Conservation (phyloP, 805 yeast species). For the Myxozyma mucilagina region DNA sequence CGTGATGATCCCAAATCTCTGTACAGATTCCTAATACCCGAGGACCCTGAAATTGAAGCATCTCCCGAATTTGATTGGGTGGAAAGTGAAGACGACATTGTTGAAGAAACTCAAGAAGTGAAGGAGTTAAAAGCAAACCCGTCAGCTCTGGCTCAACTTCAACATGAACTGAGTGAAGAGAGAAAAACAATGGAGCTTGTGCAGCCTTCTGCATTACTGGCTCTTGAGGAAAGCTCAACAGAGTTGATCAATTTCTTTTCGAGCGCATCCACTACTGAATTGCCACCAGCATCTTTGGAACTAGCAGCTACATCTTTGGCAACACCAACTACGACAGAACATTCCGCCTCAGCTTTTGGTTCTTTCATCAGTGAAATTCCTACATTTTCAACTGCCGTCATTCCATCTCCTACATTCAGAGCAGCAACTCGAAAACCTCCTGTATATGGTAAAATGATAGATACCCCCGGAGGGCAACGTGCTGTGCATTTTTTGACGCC, state of each 20-base stretch:
- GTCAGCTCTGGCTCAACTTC: not conserved
- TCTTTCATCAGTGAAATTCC: not conserved
- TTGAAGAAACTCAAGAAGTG: not conserved
- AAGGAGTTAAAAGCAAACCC: conserved; percentile 2
- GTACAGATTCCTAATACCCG: not conserved
- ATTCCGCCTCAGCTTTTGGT: too few relatives aligned
- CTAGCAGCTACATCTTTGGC: too few relatives aligned
- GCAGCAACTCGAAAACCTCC: not conserved
- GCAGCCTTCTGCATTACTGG: not conserved
- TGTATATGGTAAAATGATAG: not conserved
- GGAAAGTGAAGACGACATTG: not conserved
- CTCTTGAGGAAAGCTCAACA: too few relatives aligned
- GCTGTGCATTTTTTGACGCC: conserved; percentile 9
- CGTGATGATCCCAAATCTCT: conserved; percentile 1
- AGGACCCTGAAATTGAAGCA: not conserved
- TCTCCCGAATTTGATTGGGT: conserved; percentile 1
- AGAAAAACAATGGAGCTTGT: not conserved
- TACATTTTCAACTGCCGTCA: not conserved
- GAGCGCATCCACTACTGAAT: too few relatives aligned
- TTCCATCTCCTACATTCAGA: not conserved
- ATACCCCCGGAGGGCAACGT: conserved; percentile 3
- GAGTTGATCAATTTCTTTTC: too few relatives aligned
- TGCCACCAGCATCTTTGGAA: too few relatives aligned
- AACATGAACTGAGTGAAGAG: not conserved
- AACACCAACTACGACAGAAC: too few relatives aligned